Conservation (phyloP, 2,329 filamentous ascomycete genomes). For the Fusarium solani-melongenae region DNA sequence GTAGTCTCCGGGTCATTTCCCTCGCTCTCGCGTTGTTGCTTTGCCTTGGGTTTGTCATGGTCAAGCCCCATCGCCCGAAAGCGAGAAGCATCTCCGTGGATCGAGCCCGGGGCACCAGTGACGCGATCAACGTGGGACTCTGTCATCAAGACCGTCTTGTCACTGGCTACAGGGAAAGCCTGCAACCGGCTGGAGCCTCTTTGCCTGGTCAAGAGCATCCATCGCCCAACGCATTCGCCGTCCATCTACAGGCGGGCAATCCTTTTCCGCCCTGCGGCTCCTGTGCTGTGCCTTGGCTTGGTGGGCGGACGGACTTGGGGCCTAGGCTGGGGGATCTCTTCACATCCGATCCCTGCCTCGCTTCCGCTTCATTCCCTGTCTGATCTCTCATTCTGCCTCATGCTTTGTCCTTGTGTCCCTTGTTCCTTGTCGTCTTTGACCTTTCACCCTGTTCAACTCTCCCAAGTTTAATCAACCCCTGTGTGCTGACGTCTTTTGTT, state of each 20-base stretch:
- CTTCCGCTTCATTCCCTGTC: slow-evolving; percentile 29
- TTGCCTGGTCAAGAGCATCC: slow-evolving; percentile 1
- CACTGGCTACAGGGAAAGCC: slow-evolving; percentile 25
- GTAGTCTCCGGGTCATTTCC: slow-evolving; percentile 2
- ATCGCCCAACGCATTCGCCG: slow-evolving; percentile 4
- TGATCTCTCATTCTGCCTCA: slow-evolving; percentile 34
- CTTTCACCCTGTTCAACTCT: slow-evolving; percentile 26
- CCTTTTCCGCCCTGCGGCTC: slow-evolving; percentile 1
- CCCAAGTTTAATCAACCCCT: slow-evolving; percentile 36
- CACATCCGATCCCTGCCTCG: slow-evolving; percentile 4
- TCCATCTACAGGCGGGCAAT: background rate
- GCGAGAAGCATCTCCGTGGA: slow-evolving; percentile 37
- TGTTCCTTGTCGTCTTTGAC: slow-evolving; percentile 21
- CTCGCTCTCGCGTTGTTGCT: slow-evolving; percentile 20
- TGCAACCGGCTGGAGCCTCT: slow-evolving; percentile 13
- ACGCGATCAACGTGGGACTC: slow-evolving; percentile 37
- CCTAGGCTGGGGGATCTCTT: slow-evolving; percentile 20
- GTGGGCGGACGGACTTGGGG: slow-evolving; percentile 14
- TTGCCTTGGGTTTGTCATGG: slow-evolving; percentile 20
- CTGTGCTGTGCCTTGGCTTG: slow-evolving; percentile 21
- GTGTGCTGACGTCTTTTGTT: slow-evolving; percentile 43
- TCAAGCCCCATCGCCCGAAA: slow-evolving; percentile 13
- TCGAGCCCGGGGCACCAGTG: slow-evolving; percentile 15
- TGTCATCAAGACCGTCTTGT: slow-evolving; percentile 14
- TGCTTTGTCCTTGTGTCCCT: slow-evolving; percentile 7